Evolutionary conservation across 371 early-diverging fungal genomes (phyloP), one percentile per base, ranked within the genome.

Genomic region (Lichtheimia hyalospora): DNA sequence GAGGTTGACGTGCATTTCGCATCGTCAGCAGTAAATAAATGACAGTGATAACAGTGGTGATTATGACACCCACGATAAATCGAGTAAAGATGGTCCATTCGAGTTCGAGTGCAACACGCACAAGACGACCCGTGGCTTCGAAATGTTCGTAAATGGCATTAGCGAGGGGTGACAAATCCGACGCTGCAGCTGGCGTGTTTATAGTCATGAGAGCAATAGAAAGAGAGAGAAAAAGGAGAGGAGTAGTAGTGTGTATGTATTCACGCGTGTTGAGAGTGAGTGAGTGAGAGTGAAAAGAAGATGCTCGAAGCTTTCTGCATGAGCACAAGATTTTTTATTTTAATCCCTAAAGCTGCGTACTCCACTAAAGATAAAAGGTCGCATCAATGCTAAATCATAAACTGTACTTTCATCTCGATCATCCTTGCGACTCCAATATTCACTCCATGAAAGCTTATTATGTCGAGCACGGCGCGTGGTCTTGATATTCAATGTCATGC

Each of bases 391-490:
- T 3, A 68, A 48, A 40, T 68, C 64, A 62, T 61, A 68, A 3
- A 28, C 48, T 0, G 64, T 61, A 8, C 54, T 43, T n/a, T 70
- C 68, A 7, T 58, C 63, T 4, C 66, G 66, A 8, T 49, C 60
- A 18, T 63, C 64, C 25, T 63, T 66, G n/a, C 40, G 16, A 27
- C 66, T 64, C 15, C 28, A 39, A 44, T 75, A 81, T 18, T 70
- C 67, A 49, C 73, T 54, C 88, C 86, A 88, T 6, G 39, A 25
- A 6, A 88, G 69, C 66, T 85, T 86, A 72, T 84, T 84, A 58
- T 79, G 78, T 24, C 64, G 66, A 12, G 83, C 85, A 8, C 81
- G 76, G 18, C 60, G 49, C 1, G 80, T 75, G 25, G 70, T 70
- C 42, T 73, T 69, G 40, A 84, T 52, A 43, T 63, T 53, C 25